Conservation (phyloP, 345 rosid species). For the Rhodamnia rubescens region DNA sequence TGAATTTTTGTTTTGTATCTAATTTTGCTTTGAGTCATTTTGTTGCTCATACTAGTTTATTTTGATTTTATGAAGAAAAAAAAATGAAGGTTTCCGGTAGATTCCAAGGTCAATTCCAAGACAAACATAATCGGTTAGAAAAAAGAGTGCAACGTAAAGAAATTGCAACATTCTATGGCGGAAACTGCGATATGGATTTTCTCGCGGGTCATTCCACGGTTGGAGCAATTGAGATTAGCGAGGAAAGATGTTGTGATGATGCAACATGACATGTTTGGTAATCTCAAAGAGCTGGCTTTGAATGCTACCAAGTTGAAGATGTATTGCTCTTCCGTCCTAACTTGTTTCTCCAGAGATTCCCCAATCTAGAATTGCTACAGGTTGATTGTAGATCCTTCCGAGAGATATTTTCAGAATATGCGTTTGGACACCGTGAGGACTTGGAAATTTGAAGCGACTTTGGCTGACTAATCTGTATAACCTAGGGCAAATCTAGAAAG, state of each 20-base stretch:
- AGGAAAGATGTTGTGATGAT: not conserved
- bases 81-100: too few species aligned
- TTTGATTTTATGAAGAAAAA: too few species aligned
- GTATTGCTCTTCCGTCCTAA: not conserved
- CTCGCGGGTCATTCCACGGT: not conserved
- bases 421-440: not conserved
- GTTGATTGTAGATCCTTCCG: not conserved
- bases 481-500: not conserved
- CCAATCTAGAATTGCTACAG: not conserved
- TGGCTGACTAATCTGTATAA: not conserved
- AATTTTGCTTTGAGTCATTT: accelerated
- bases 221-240: not conserved
- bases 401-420: not conserved
- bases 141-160: not conserved
- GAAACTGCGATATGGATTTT: not conserved
- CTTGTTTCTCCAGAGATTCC: not conserved
- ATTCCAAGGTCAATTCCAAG: too few species aligned
- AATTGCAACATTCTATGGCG: not conserved
- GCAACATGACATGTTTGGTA: not conserved
- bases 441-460: not conserved
- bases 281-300: not conserved
- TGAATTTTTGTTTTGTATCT: not conserved
- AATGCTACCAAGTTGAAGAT: not conserved
- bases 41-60: not conserved
- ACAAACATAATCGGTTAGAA: too few species aligned